A percentile compares a stretch with the other conserved stretches of the same genome.
These are phyloP conservation scores for Steccherinum ochraceum DNA, from an alignment of 768 basidiomycete species.

Conservation along the genomic window DNA sequence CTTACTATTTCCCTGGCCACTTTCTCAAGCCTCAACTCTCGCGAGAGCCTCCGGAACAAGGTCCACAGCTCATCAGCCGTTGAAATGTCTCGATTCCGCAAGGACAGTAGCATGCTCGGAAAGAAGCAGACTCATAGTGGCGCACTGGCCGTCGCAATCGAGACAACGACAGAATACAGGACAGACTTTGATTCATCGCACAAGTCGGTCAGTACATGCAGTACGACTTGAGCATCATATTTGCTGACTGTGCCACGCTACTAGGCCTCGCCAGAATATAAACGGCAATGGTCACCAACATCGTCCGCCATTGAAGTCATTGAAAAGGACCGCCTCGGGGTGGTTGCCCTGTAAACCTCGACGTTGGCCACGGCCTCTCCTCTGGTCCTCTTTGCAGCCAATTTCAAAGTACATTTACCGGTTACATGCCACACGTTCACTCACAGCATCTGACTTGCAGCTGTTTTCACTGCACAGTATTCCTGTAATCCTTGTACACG, in stretches of 20 bases:
- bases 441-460: too few relatives aligned
- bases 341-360: too few relatives aligned
- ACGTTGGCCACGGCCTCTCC: too few relatives aligned
- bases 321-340: too few relatives aligned
- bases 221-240: not conserved
- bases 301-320: not conserved
- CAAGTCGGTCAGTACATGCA: not conserved
- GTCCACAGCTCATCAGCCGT: not conserved
- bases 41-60: constrained; percentile 9
- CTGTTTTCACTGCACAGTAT: too few relatives aligned
- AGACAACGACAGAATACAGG: constrained; percentile 16
- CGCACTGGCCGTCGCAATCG: constrained; percentile 13
- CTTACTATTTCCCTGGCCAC: constrained; percentile 7
- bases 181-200: constrained; percentile 1
- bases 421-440: too few relatives aligned
- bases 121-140: not conserved
- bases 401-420: too few relatives aligned
- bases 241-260: too few relatives aligned
- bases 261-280: too few relatives aligned
- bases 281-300: not conserved
- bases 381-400: too few relatives aligned
- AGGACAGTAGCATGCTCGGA: not conserved
- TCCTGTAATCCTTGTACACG: too few relatives aligned
- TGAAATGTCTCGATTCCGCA: not conserved
- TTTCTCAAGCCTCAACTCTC: constrained; percentile 10